Evolutionary conservation across 2,329 filamentous ascomycete genomes (phyloP).

Genomic region (Trichoderma atroviride): DNA sequence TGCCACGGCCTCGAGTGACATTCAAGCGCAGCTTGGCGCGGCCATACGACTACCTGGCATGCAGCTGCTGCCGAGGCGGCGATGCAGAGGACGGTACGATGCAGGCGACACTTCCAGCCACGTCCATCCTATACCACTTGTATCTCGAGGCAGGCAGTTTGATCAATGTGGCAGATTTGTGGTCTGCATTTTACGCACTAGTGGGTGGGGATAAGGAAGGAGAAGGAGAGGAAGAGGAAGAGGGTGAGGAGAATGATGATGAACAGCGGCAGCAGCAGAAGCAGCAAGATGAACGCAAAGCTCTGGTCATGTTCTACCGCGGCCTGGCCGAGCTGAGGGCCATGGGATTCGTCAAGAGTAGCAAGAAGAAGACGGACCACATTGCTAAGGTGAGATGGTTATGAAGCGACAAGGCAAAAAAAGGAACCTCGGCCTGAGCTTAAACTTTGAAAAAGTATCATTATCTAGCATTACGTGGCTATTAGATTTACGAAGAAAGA

Average conservation of each 20-base stretch:
- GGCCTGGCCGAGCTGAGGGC: conserved; percentile 81
- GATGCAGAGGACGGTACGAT: conserved; percentile 47
- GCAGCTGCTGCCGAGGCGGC: conserved; percentile 63
- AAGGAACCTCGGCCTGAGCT: background rate
- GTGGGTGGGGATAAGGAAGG: conserved; percentile 47
- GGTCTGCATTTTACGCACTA: conserved; percentile 73
- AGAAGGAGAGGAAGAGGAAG: conserved; percentile 34
- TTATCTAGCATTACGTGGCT: background rate
- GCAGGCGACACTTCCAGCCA: conserved; percentile 65
- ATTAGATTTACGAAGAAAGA: background rate
- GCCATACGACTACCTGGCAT: conserved; percentile 78
- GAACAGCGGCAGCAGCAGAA: conserved; percentile 45
- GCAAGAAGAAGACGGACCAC: conserved; percentile 90
- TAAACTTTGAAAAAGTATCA: background rate
- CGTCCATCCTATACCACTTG: conserved; percentile 75
- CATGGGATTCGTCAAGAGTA: conserved; percentile 85
- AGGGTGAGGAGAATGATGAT: conserved; percentile 47
- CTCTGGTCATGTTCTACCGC: conserved; percentile 79
- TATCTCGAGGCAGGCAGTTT: conserved; percentile 76
- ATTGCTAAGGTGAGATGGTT: conserved; percentile 87
- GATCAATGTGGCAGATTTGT: conserved; percentile 79
- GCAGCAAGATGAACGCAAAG: conserved; percentile 54
- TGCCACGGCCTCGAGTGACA: conserved; percentile 69
- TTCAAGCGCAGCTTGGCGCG: conserved; percentile 71
- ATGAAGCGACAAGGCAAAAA: conserved; percentile 34